Base-by-base conservation (phyloP, 805 yeast species). In the Myxozyma lipomycoides region DNA sequence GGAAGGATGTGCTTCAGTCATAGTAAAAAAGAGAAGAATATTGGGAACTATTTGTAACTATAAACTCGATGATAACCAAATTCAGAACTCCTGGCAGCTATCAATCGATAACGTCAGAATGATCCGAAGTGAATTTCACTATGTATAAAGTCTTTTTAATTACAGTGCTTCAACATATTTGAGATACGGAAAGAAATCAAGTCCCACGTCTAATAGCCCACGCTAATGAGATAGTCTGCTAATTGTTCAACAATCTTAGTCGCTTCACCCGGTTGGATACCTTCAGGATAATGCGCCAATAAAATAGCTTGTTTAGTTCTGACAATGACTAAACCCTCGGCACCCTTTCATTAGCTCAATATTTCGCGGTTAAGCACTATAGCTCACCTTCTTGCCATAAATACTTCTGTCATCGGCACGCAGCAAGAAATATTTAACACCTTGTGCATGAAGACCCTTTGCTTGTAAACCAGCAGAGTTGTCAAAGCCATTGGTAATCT, bases 211-310 rank as follows among this genome's bases (percentile, higher is more conserved):
- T 76, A 91, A 70, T 86, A 90, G 52, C 88, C 86, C 48, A 85
- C 91, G 64, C 88, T 75, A 67, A 91, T 88, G 72, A 93, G 78
- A 67, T 93, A 90, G 68, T 93, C 98, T 42, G 95, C 98, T 74
- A 93, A 78, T 66, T 88, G 91, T 70, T 93, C 98, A 50, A 91
- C 96, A 58, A 90, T 86, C 64, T 84, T 81, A 52, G 97, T 86
- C 46, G 98, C 98, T 67, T 87, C 96, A 62, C 95, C 96, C 28
- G 98, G 87, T 69, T 83, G 91, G 42, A 86, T 84, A 49, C 90
- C 90, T 10, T 86, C 79, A 15, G 95, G 93, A 67, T 93, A 93
- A 70, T 93, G 98, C n/a, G 93, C 96, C 62, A 93, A 73, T 65
- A 93, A 72, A 50, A 93, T 81, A 26, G 97, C 89, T 72, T 91